Evolutionary conservation across 2,329 filamentous ascomycete genomes (phyloP).

Genomic region (Rhinocladiella mackenziei): DNA sequence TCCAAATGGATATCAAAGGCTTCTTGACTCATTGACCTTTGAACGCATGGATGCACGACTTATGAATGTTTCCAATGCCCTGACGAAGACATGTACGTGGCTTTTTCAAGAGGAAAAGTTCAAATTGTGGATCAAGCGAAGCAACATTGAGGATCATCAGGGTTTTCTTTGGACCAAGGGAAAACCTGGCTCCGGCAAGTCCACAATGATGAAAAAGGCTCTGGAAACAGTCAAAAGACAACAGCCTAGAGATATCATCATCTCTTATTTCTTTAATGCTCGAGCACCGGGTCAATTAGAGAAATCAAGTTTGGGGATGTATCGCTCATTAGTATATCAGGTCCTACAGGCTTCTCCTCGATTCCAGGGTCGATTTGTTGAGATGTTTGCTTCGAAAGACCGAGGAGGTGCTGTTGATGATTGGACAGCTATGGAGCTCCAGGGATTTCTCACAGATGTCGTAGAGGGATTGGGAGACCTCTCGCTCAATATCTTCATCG

Average conservation of each 20-base stretch:
- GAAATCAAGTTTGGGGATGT: constrained; percentile 47
- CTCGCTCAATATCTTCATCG: constrained; percentile 27
- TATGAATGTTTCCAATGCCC: constrained; percentile 36
- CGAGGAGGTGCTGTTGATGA: constrained; percentile 8
- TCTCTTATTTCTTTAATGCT: constrained; percentile 51
- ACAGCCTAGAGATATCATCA: constrained; percentile 22
- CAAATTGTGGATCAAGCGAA: constrained; percentile 36
- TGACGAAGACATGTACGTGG: constrained; percentile 43
- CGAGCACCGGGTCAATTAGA: constrained; percentile 41
- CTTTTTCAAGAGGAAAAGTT: constrained; percentile 37
- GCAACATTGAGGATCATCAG: constrained; percentile 23
- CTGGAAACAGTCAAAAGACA: constrained; percentile 23
- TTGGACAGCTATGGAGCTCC: constrained; percentile 28
- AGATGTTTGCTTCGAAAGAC: constrained; percentile 13
- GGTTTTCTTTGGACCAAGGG: constrained; percentile 38
- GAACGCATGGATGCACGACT: constrained; percentile 40
- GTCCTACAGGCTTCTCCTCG: constrained; percentile 34
- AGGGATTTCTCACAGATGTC: constrained; percentile 26
- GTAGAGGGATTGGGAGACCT: constrained; percentile 15
- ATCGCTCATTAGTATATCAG: constrained; percentile 48
- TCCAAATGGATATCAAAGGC: neutral
- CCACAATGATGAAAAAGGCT: constrained; percentile 46
- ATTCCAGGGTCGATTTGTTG: constrained; percentile 1
- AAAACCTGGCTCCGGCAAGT: constrained; percentile 43
- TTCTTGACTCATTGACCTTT: constrained; percentile 36